These are phyloP conservation scores for Hyaloperonospora brassicae DNA, from an alignment of 352 stramenopile species.

Conservation along the genomic window DNA sequence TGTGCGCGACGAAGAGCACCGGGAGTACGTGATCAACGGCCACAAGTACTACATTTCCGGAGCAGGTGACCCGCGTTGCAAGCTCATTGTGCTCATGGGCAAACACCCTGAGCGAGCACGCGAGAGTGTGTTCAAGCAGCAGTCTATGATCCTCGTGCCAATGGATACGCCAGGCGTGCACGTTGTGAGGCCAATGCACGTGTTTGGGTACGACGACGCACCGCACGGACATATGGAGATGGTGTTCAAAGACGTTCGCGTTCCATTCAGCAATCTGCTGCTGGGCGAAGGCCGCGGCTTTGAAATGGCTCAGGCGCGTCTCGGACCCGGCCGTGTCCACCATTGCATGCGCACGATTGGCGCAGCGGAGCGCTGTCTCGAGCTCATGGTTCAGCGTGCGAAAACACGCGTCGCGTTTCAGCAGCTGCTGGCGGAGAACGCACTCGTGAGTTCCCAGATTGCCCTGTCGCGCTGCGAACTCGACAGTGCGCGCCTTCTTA, in stretches of 20 bases:
- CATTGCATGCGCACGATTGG: conserved; percentile 97
- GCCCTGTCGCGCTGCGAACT: conserved; percentile 76
- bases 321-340: conserved; percentile 95
- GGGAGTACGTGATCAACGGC: conserved; percentile 91
- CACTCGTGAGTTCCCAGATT: conserved; percentile 75
- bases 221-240: conserved; percentile 93
- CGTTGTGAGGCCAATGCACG: conserved; percentile 80
- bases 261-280: conserved; percentile 86
- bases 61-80: conserved; percentile 92
- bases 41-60: conserved; percentile 96
- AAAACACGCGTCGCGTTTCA: conserved; percentile 92
- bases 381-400: conserved; percentile 82
- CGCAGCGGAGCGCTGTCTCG: conserved; percentile 77
- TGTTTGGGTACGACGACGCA: conserved; percentile 97
- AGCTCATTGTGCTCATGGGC: conserved; percentile 83
- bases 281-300: conserved; percentile 80
- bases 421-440: conserved; percentile 86
- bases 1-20: conserved; percentile 46
- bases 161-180: conserved; percentile 88
- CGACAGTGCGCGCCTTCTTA: conserved; percentile 80
- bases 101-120: conserved; percentile 37
- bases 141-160: conserved; percentile 89
- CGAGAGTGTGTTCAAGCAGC: conserved; percentile 50
- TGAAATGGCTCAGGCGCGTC: conserved; percentile 85
- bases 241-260: conserved; percentile 89